Base-by-base conservation (phyloP, 2,329 filamentous ascomycete genomes). In the Fusarium sp. region DNA sequence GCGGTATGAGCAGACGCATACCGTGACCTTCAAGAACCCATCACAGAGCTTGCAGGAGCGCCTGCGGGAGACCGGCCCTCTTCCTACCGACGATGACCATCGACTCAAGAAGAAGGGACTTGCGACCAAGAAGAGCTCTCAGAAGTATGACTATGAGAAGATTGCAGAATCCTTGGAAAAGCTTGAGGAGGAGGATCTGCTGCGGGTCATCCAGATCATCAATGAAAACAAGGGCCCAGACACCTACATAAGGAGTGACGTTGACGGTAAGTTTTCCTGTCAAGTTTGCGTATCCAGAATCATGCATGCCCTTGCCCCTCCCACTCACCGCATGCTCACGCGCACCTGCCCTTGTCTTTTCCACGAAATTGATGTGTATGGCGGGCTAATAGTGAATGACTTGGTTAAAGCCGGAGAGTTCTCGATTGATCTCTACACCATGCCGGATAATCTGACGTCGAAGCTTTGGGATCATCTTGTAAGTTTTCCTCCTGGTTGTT, bases 341-440 rank as follows among this genome's bases (percentile, higher is more conserved):
- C 52, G 24, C 47, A 39, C 61, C 33, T 41, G 11, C 38, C 38
- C 53, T 58, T 66, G 66, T 69, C 46, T 65, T 55, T 63, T 71
- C 68, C 50, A 71, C 63, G 74, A 67, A 63, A 71, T 78, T 79
- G 76, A 77, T 77, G 59, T 67, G 64, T 74, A 72, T 72, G 69
- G 62, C 58, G 66, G 66, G 76, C 79, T 80, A 76, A 80, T 75
- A 78, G 72, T 74, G 66, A 55, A 77, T 75, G 71, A 80, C 74
- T 77, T 80, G 57, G 68, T 66, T 76, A 74, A 80, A 86, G 94
- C 94, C 77, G 96, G 96, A 76, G 96, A 99, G 82, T 99, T 99
- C 83, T 96, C 97, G 65, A 95, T 99, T 73, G 96, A 99, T 77
- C 87, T 99, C 61, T 98, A 97, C 83, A 98, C 96, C n/a, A 89